Conservation (phyloP, 768 basidiomycete species). For the Thelephora aurantiotincta region DNA sequence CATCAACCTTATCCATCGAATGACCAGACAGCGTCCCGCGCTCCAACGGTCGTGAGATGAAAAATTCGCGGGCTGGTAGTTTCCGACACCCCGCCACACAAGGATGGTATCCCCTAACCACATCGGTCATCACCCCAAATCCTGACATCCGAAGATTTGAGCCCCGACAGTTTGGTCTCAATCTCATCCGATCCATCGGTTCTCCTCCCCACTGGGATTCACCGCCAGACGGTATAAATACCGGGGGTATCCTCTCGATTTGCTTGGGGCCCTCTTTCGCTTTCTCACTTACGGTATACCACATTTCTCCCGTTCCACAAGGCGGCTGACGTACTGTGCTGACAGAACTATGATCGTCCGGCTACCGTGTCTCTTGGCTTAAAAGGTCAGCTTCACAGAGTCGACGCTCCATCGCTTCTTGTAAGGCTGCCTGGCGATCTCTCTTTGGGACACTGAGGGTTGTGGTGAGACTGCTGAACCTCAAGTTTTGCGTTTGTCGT, state of each 20-base stretch:
- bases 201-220: too few species aligned
- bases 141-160: too few species aligned
- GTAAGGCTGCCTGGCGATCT: slow-evolving; percentile 25
- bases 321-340: neutral
- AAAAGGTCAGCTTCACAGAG: slow-evolving; percentile 16
- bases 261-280: neutral
- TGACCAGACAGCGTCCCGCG: too few species aligned
- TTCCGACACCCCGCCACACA: too few species aligned
- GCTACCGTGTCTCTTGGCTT: slow-evolving; percentile 11
- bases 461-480: neutral
- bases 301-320: neutral
- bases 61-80: too few species aligned
- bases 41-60: too few species aligned
- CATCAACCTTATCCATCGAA: too few species aligned
- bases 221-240: too few species aligned
- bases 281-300: neutral
- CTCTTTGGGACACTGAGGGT: slow-evolving; percentile 9
- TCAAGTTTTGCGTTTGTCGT: neutral
- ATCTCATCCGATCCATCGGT: too few species aligned
- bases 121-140: too few species aligned
- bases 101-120: too few species aligned
- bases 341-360: neutral
- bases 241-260: neutral
- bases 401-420: slow-evolving; percentile 26
- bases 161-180: too few species aligned